phyloP scores from a whole-genome alignment of 257 asterid species.

The Datura wrightii region DNA sequence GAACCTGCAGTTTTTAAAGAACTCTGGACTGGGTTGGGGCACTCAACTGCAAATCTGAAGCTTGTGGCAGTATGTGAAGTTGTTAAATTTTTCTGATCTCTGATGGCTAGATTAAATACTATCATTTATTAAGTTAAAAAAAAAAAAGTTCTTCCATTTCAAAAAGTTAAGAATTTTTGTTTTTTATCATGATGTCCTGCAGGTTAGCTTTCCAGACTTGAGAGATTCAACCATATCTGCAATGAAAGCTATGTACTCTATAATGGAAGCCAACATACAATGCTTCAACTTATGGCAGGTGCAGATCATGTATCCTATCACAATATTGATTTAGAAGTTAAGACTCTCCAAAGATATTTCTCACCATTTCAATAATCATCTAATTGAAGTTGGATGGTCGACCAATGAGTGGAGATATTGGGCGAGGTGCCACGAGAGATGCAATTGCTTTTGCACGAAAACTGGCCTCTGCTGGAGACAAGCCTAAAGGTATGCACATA shows the following conservation, averaged over 20 bases:
- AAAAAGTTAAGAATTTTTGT: background rate
- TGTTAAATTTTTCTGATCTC: background rate
- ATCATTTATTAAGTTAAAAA: no score
- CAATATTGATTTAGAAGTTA: constrained; percentile 9
- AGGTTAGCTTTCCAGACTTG: constrained; percentile 85
- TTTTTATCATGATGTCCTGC: constrained; percentile 33
- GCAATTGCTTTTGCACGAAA: constrained; percentile 74
- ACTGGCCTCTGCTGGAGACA: constrained; percentile 57
- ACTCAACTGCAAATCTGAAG: constrained; percentile 62
- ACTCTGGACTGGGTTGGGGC: constrained; percentile 80
- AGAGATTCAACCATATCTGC: constrained; percentile 64
- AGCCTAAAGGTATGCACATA: constrained; percentile 61
- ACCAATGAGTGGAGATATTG: constrained; percentile 97
- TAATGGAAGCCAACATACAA: constrained; percentile 58
- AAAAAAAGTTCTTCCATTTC: no score
- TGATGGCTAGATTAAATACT: background rate
- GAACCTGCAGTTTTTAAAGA: constrained; percentile 54
- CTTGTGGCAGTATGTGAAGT: constrained; percentile 79
- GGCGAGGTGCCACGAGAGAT: constrained; percentile 85
- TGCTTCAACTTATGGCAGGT: constrained; percentile 96
- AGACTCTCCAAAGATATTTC: background rate
- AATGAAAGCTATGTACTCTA: constrained; percentile 67
- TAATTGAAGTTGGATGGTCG: constrained; percentile 84
- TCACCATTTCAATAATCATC: constrained; percentile 21
- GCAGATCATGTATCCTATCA: background rate